phyloP scores from a whole-genome alignment of 78 protist species.

The Chrysochromulina tobinii region DNA sequence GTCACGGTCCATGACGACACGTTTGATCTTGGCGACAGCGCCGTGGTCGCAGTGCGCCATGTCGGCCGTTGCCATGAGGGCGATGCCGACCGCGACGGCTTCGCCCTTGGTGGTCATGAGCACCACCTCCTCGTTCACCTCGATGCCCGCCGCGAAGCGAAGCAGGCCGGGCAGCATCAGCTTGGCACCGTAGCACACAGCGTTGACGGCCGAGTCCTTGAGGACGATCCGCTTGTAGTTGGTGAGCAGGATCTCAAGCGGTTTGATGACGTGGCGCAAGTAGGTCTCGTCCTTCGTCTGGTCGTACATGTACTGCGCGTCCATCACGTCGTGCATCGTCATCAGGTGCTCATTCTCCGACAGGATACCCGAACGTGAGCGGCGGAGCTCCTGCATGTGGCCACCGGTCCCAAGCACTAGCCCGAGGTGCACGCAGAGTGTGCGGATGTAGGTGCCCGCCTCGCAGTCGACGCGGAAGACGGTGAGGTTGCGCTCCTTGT shows the following conservation, averaged over 20 bases:
- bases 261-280: constrained; percentile 91
- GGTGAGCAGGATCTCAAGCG: constrained; percentile 93
- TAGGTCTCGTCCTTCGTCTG: constrained; percentile 66
- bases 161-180: constrained; percentile 98
- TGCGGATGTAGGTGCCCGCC: constrained; percentile 99
- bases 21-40: constrained; percentile 98
- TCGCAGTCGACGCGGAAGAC: constrained; percentile 96
- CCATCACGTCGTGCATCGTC: constrained; percentile 99
- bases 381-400: constrained; percentile 97
- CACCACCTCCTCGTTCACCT: constrained; percentile 94
- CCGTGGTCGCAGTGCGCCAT: constrained; percentile 97
- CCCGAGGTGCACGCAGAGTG: constrained; percentile 99
- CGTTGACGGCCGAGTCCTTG: constrained; percentile 99
- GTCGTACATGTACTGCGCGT: constrained; percentile 95
- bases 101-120: constrained; percentile 99
- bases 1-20: constrained; percentile 99
- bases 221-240: constrained; percentile 95
- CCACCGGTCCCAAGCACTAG: constrained; percentile 96
- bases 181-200: constrained; percentile 98
- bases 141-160: constrained; percentile 90
- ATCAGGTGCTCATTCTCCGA: constrained; percentile 87
- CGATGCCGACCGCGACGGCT: constrained; percentile 97
- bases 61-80: constrained; percentile 94
- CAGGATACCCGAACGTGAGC: constrained; percentile 90
- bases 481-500: constrained; percentile 89